Evolutionary conservation across 371 early-diverging fungal species (phyloP), one percentile per base, ranked within the genome.

Genomic region (Zancudomyces culisetae): DNA sequence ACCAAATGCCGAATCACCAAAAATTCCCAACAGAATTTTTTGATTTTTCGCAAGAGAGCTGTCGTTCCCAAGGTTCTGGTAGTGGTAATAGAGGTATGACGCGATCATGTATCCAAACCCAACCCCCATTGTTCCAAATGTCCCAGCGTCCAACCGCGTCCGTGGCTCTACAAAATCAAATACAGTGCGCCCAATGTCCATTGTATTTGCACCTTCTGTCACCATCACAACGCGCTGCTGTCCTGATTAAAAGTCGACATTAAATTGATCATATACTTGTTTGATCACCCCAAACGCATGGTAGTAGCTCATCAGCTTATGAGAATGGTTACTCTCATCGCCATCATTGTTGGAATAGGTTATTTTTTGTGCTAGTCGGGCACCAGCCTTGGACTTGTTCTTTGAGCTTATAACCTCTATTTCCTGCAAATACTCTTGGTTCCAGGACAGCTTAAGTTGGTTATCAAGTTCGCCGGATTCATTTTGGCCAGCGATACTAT

Each of bases 1-100:
- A 13, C 85, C 85, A 72, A 85, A 85, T 1, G 83, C 87, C 15
- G 81, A 80, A 60, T 86, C 87, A 26, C 87, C 87, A 22, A 81
- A 76, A 35, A 86, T 72, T 13, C 78, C 76, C 1, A 83, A n/a
- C n/a, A n/a, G n/a, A n/a, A n/a, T n/a, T n/a, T n/a, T n/a, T n/a
- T n/a, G n/a, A n/a, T n/a, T n/a, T n/a, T n/a, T n/a, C n/a, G n/a
- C n/a, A n/a, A n/a, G n/a, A n/a, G n/a, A n/a, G n/a, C n/a, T n/a
- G n/a, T n/a, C n/a, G n/a, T n/a, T n/a, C n/a, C n/a, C n/a, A n/a
- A n/a, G n/a, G n/a, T n/a, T n/a, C n/a, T n/a, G n/a, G n/a, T n/a
- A n/a, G n/a, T n/a, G n/a, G n/a, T n/a, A n/a, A n/a, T n/a, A n/a
- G n/a, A n/a, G n/a, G n/a, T n/a, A n/a, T n/a, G n/a, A n/a, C n/a